phyloP scores from a whole-genome alignment of 108 stramenopile genomes.

The Skeletonema grethae region DNA sequence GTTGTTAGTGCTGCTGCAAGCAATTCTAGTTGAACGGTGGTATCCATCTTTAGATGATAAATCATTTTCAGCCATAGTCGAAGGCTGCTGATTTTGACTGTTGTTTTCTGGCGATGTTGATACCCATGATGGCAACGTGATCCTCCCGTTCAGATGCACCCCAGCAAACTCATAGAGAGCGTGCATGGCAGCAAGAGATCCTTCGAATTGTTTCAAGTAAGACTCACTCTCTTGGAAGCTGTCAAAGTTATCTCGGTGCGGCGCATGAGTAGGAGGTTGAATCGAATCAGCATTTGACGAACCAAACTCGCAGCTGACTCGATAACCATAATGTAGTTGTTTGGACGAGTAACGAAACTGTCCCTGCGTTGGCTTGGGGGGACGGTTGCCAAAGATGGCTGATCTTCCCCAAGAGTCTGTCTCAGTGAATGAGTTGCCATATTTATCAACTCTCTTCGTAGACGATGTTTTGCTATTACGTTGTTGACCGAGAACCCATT shows the following conservation, averaged over 20 bases:
- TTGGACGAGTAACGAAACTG: constrained; percentile 26
- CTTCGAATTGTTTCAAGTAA: constrained; percentile 23
- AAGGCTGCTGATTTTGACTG: not conserved
- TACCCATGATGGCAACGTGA: constrained; percentile 30
- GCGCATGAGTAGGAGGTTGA: not conserved
- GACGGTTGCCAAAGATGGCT: constrained; percentile 37
- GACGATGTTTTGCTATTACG: not conserved
- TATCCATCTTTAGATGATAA: not conserved
- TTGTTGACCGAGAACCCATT: constrained; percentile 14
- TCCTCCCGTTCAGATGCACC: constrained; percentile 16
- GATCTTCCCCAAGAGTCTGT: constrained; percentile 26
- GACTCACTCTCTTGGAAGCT: constrained; percentile 23
- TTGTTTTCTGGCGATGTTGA: not conserved
- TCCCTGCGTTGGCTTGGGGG: constrained; percentile 5
- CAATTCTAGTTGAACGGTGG: not conserved
- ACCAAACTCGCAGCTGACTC: constrained; percentile 11
- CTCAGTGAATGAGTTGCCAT: constrained; percentile 25
- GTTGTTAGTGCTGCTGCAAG: not conserved
- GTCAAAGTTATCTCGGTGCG: constrained; percentile 13
- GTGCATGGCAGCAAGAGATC: constrained; percentile 35
- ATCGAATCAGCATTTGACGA: not conserved
- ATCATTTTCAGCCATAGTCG: not conserved
- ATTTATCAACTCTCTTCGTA: constrained; percentile 22
- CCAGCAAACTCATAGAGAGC: constrained; percentile 29
- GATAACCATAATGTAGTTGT: constrained; percentile 20